phyloP scores from a whole-genome alignment of 306 rosid genomes.

The Spatholobus suberectus region DNA sequence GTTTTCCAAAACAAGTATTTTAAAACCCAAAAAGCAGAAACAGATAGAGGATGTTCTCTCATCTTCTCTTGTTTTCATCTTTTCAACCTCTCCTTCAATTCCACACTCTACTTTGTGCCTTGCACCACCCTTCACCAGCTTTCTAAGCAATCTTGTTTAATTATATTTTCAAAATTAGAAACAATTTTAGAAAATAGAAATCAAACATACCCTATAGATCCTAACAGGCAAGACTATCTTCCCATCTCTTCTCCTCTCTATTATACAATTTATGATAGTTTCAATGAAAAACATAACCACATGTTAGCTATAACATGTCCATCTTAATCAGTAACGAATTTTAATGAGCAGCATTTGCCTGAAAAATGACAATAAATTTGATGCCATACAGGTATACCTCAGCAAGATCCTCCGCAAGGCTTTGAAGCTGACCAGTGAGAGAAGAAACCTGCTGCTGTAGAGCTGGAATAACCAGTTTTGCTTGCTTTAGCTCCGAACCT shows the following conservation, averaged over 20 bases:
- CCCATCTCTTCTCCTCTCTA: not conserved
- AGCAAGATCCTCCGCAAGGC: constrained; percentile 89
- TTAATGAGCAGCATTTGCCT: not conserved
- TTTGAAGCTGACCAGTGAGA: constrained; percentile 96
- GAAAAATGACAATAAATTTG: not conserved
- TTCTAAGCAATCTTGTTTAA: not conserved
- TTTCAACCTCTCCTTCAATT: not conserved
- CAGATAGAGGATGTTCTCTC: not conserved
- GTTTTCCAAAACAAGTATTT: not conserved
- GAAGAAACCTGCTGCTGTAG: constrained; percentile 92
- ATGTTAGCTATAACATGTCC: not conserved
- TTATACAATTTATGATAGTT: not conserved
- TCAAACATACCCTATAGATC: not conserved
- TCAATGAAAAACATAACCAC: not conserved
- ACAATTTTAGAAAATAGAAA: not conserved
- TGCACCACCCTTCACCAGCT: not conserved
- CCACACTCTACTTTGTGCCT: not conserved
- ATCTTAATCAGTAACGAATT: not conserved
- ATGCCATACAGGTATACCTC: constrained; percentile 60
- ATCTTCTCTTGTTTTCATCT: not conserved
- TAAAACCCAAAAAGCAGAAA: not conserved
- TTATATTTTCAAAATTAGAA: not conserved
- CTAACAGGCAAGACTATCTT: not conserved
- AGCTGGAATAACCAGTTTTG: constrained; percentile 88
- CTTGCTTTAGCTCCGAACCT: constrained; percentile 86